A percentile compares a stretch with the other conserved stretches of the same genome.
Conservation (phyloP, 768 basidiomycete genomes). For the Suillus placidus region DNA sequence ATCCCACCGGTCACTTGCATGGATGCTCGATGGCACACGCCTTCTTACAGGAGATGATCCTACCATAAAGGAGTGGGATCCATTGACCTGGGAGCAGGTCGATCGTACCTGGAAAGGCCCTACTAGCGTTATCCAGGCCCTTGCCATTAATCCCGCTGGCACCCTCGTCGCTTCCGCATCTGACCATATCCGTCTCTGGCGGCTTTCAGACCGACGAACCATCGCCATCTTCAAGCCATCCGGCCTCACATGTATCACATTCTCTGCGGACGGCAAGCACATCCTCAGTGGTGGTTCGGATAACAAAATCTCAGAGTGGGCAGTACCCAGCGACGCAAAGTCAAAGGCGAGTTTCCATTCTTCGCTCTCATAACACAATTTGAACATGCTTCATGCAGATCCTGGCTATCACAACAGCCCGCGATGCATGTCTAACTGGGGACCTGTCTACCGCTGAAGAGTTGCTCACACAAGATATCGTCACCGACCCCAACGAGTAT, state of each 20-base stretch:
- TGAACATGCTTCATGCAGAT: background rate
- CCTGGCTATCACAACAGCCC: background rate
- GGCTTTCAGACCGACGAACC: background rate
- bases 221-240: background rate
- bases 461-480: background rate
- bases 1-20: background rate
- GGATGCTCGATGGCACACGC: too few species aligned
- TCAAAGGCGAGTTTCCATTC: background rate
- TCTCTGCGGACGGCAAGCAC: background rate
- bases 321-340: background rate
- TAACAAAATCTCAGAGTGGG: background rate
- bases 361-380: background rate
- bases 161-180: too few species aligned
- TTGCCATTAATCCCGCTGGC: too few species aligned
- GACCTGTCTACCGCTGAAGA: background rate
- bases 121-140: accelerated
- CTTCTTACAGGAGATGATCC: too few species aligned
- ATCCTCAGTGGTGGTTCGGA: background rate
- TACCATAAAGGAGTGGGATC: too few species aligned
- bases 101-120: too few species aligned
- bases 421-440: background rate
- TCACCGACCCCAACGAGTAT: background rate
- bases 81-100: too few species aligned
- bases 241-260: accelerated
- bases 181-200: background rate